Base-by-base conservation (phyloP, 2,329 filamentous ascomycete species). In the Fusarium newnesense region DNA sequence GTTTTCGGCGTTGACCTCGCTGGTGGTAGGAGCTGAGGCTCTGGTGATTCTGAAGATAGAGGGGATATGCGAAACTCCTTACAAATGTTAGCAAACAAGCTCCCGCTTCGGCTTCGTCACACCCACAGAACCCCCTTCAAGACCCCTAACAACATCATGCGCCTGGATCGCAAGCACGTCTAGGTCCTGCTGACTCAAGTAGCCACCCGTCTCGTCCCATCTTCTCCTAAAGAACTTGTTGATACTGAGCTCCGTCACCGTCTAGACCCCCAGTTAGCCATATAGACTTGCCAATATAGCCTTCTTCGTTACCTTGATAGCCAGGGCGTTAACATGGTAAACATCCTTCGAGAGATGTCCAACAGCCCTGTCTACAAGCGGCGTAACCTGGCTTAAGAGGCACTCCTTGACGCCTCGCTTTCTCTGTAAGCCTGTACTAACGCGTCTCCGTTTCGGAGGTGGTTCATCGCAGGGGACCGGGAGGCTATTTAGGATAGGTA, bases 351-450 rank as follows among this genome's bases (percentile, higher is more conserved):
- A 69, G 2, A 84, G 57, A n/a, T 67, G 36, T 4, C 67, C 37
- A 19, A 83, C 59, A 0, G 75, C 76, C 18, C 60, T 58, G 60
- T 75, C 70, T 19, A 84, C 76, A 32, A 80, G 77, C 2, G 83
- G 82, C 9, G 81, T 63, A 4, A 84, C 76, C 40, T 82, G 80
- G 2, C 70, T 60, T 28, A 70, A 72, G 13, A 83, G 46, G 40
- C 80, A 80, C 2, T 74, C 63, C 52, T 73, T 74, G 1, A 81
- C 56, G 34, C 52, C 64, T 28, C 75, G 64, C 63, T 71, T 62
- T 26, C 63, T 60, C 60, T 62, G 44, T 50, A 53, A 44, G 49
- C 60, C 71, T 30, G 75, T 42, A 10, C 74, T 73, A 7, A 81
- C 74, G 59, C 81, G 79, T 60, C 77, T 76, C 42, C 77, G 75